Evolutionary conservation across 2,329 filamentous ascomycete genomes (phyloP), one percentile per base, ranked within the genome.

Genomic region (Xylaria sp.): DNA sequence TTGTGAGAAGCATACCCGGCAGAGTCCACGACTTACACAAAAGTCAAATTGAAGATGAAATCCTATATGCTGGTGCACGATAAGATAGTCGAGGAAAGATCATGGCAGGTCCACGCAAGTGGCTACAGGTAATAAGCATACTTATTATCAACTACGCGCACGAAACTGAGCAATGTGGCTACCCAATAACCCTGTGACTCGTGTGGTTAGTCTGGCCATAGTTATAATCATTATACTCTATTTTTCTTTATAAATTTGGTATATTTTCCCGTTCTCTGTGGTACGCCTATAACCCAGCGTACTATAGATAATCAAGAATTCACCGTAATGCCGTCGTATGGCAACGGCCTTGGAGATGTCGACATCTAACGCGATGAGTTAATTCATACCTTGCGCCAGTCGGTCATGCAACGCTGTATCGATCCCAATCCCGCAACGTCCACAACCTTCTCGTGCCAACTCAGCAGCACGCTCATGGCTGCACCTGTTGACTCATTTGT

Each of bases 381-480:
- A 25, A 28, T 59, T 46, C 69, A 97, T 76, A 97, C 95, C 76
- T 92, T 96, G 78, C 96, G 91, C 84, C 95, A 93, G 85, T 99
- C 96, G 51, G 94, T 96, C 94, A 99, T 98, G 74, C 94, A 94
- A 76, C 96, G 89, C 72, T 94, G 93, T 82, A 99, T 96, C 81
- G 92, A 94, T 54, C 96, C 96, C 74, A 94, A 86, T 28, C 96
- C 96, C 46, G 94, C 93, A 77, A 98, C 90, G 78, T 99, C 96
- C 4, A 98, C 94, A 71, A 98, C 88, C 88, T 98, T 99, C 86
- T 99, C 96, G 80, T 99, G 96, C 96, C 96, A 99, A 82, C 94
- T 98, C 74, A 99, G 85, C 79, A 99, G 81, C 61, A 99, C 96
- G 79, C 96, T 98, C 96, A 98, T 98, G 63, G 91, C 92, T 66